Conservation (phyloP, 257 asterid genomes). For the Penstemon davidsonii region DNA sequence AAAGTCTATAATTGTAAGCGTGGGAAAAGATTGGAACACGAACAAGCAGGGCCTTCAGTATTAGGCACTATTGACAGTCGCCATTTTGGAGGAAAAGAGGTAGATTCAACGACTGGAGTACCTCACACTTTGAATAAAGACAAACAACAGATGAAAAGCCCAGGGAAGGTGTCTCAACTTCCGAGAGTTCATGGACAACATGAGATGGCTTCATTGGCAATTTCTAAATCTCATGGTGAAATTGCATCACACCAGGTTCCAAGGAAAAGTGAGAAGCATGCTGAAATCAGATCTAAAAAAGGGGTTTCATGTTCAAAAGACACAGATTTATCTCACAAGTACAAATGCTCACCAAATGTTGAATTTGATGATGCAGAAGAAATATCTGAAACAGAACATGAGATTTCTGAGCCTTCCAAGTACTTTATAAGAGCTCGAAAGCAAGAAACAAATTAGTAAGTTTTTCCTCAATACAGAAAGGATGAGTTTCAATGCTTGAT, state of each 20-base stretch:
- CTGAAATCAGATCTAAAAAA: conserved; percentile 28
- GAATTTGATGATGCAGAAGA: conserved; percentile 37
- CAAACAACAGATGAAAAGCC: conserved; percentile 28
- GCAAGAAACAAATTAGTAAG: conserved; percentile 47
- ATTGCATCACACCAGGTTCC: conserved; percentile 26
- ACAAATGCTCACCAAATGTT: conserved; percentile 23
- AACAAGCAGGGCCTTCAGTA: conserved; percentile 37
- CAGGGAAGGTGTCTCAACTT: conserved; percentile 32
- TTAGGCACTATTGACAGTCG: conserved; percentile 24
- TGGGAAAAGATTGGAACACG: conserved; percentile 31
- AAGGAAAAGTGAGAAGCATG: conserved; percentile 9
- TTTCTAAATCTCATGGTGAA: conserved; percentile 28
- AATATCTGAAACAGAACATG: conserved; percentile 53
- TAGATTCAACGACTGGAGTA: conserved; percentile 22
- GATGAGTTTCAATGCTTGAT: conserved; percentile 7
- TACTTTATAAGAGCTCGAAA: conserved; percentile 38
- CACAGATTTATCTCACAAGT: conserved; percentile 29
- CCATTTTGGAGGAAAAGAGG: conserved; percentile 30
- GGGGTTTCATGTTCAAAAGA: conserved; percentile 28
- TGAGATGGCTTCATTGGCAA: conserved; percentile 27
- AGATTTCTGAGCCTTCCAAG: conserved; percentile 36
- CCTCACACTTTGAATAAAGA: conserved; percentile 17
- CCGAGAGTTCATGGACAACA: conserved; percentile 27
- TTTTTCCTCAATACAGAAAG: conserved; percentile 16
- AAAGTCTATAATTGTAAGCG: conserved; percentile 24